These are phyloP conservation scores for Escallonia rubra DNA, from an alignment of 129 eudicot species.

Conservation along the genomic window DNA sequence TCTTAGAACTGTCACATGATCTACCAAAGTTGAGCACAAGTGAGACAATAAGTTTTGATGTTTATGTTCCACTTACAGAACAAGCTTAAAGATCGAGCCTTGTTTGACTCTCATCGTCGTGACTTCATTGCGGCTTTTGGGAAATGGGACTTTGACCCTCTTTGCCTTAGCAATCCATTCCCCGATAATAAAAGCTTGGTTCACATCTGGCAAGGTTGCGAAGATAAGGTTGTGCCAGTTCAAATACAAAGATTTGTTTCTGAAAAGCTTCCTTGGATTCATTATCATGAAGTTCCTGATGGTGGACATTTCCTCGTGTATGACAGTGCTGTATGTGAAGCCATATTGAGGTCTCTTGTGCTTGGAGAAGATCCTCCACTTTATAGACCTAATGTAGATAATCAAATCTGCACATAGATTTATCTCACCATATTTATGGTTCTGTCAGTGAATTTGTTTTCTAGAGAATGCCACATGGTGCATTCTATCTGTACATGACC, in stretches of 20 bases:
- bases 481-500: too few relatives aligned
- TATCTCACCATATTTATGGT: too few relatives aligned
- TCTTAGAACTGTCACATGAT: too few relatives aligned
- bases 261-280: constrained; percentile 69
- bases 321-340: constrained; percentile 80
- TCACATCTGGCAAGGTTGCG: constrained; percentile 85
- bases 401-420: background rate
- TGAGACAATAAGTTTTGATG: too few relatives aligned
- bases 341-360: constrained; percentile 77
- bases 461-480: too few relatives aligned
- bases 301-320: constrained; percentile 94
- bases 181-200: constrained; percentile 33
- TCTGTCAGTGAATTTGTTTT: too few relatives aligned
- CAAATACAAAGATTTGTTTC: constrained; percentile 62
- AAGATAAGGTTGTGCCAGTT: constrained; percentile 82
- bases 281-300: constrained; percentile 86
- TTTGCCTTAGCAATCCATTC: constrained; percentile 58
- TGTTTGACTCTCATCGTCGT: constrained; percentile 62
- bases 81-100: constrained; percentile 43
- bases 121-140: constrained; percentile 78
- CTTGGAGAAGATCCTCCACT: constrained; percentile 77
- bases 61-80: constrained; percentile 38
- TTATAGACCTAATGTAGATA: constrained; percentile 43
- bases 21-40: too few relatives aligned
- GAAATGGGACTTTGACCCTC: constrained; percentile 96